These are phyloP conservation scores for Nakaseomyces sp. DNA, from an alignment of 1,139 yeast genomes.

Conservation along the genomic window DNA sequence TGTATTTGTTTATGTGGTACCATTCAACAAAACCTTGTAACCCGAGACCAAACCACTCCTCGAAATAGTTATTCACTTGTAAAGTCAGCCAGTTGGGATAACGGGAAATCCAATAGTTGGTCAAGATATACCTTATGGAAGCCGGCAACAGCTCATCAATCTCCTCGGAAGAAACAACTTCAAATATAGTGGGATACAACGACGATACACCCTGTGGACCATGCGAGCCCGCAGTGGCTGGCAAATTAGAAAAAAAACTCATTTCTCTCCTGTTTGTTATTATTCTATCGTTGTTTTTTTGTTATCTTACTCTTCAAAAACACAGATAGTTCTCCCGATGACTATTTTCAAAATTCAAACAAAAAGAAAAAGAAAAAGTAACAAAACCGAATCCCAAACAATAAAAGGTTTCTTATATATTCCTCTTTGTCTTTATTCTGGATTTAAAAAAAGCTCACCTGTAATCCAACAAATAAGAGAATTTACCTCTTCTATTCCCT, in stretches of 20 bases:
- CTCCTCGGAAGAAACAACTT: conserved; percentile 67
- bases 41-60: conserved; percentile 46
- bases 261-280: conserved; percentile 9
- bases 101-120: conserved; percentile 64
- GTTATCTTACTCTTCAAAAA: too few species aligned
- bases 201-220: conserved; percentile 9
- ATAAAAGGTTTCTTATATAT: too few species aligned
- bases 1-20: conserved; percentile 64
- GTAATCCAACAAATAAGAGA: too few species aligned
- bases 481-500: too few species aligned
- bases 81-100: conserved; percentile 63
- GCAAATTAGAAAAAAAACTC: conserved; percentile 30
- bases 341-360: not conserved
- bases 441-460: too few species aligned
- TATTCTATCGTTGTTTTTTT: not conserved
- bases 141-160: conserved; percentile 73
- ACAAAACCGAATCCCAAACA: too few species aligned
- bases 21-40: conserved; percentile 65
- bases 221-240: conserved; percentile 13
- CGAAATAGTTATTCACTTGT: conserved; percentile 67
- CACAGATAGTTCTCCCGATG: too few species aligned
- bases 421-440: too few species aligned
- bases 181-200: conserved; percentile 27
- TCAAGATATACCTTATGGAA: conserved; percentile 68
- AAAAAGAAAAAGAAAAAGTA: too few species aligned